These are phyloP conservation scores for Lycium barbarum DNA, from an alignment of 257 asterid species.

Conservation along the genomic window DNA sequence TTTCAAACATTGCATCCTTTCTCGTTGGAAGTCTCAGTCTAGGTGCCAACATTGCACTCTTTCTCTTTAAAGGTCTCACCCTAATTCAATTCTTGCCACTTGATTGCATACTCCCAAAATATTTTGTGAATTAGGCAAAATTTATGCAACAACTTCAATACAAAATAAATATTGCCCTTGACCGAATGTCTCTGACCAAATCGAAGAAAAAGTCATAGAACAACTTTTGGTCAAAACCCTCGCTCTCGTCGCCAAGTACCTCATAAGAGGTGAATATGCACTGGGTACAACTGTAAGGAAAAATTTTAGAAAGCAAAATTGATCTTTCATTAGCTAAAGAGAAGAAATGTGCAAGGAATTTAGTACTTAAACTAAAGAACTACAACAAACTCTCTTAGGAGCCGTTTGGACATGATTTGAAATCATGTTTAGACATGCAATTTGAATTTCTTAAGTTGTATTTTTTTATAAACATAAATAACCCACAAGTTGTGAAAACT, in stretches of 20 bases:
- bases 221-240: neutral
- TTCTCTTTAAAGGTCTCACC: too few species aligned
- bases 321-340: neutral
- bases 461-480: too few species aligned
- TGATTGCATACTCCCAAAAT: neutral
- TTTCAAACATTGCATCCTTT: neutral
- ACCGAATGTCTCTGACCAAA: neutral
- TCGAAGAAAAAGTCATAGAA: neutral
- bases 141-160: too few species aligned
- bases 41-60: neutral
- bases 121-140: neutral
- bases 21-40: neutral
- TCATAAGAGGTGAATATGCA: neutral
- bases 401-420: too few species aligned
- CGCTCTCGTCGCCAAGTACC: neutral
- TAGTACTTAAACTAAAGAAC: too few species aligned
- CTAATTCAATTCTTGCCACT: too few species aligned
- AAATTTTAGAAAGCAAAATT: neutral
- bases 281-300: constrained; percentile 12
- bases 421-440: too few species aligned
- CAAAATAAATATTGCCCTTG: too few species aligned
- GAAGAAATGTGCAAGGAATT: neutral
- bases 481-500: too few species aligned
- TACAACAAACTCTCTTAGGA: too few species aligned
- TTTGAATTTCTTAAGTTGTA: too few species aligned